Conservation (phyloP, 371 early-diverging fungal species). For the Sporodiniella umbellata region DNA sequence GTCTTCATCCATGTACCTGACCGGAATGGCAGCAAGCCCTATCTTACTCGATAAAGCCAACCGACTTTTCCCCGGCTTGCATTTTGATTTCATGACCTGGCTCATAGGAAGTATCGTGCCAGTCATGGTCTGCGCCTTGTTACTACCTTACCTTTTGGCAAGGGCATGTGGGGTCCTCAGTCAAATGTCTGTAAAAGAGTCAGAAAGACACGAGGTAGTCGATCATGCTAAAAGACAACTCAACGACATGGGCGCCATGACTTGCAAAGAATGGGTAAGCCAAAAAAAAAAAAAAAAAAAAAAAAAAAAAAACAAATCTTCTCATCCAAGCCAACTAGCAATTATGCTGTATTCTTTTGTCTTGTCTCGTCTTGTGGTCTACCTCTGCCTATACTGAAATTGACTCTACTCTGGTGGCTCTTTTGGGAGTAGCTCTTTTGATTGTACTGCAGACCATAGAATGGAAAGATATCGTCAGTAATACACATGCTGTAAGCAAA, state of each 20-base stretch:
- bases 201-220: slow-evolving; percentile 13
- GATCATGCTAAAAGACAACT: slow-evolving; percentile 20
- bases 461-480: slow-evolving; percentile 71
- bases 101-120: slow-evolving; percentile 56
- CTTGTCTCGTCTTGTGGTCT: slow-evolving; percentile 67
- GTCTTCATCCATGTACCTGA: slow-evolving; percentile 63
- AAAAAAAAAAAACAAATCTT: no score
- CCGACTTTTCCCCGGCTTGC: slow-evolving; percentile 44
- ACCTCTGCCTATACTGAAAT: slow-evolving; percentile 56
- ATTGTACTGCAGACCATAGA: slow-evolving; percentile 54
- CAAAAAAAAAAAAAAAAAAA: no score
- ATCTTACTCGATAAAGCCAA: slow-evolving; percentile 54
- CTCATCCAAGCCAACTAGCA: slow-evolving; percentile 40
- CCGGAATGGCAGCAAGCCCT: slow-evolving; percentile 71
- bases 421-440: slow-evolving; percentile 57
- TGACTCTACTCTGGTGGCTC: slow-evolving; percentile 67
- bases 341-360: slow-evolving; percentile 50
- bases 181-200: slow-evolving; percentile 10
- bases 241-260: slow-evolving; percentile 19
- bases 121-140: slow-evolving; percentile 30
- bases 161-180: slow-evolving; percentile 23
- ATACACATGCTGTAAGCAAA: slow-evolving; percentile 59
- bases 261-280: slow-evolving; percentile 24
- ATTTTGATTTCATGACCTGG: slow-evolving; percentile 63
- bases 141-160: slow-evolving; percentile 38